phyloP scores from a whole-genome alignment of 2,329 filamentous ascomycete genomes.

The Talaromyces rugulosus region DNA sequence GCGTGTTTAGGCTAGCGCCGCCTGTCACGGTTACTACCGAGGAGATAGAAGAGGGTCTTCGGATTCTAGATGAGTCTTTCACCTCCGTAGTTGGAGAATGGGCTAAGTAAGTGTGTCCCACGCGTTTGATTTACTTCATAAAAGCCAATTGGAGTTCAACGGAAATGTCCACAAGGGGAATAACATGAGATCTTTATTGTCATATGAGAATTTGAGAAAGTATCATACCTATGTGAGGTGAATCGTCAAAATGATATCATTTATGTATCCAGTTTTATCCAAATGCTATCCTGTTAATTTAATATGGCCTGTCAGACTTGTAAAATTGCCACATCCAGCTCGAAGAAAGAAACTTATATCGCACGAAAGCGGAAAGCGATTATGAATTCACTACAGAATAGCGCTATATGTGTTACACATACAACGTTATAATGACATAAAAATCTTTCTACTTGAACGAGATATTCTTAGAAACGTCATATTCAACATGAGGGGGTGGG shows the following conservation, averaged over 20 bases:
- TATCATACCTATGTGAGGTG: too few species aligned
- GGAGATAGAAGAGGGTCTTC: constrained; percentile 49
- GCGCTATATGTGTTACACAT: background rate
- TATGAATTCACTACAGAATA: background rate
- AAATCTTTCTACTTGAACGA: background rate
- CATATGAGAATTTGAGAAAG: too few species aligned
- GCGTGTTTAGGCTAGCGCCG: constrained; percentile 57
- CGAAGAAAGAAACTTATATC: too few species aligned
- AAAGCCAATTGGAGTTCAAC: too few species aligned
- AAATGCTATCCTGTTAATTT: too few species aligned
- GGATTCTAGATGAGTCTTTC: constrained; percentile 56
- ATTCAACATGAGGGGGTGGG: background rate
- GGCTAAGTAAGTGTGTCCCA: background rate
- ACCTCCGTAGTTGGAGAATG: constrained; percentile 12
- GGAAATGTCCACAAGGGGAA: too few species aligned
- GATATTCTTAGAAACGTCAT: background rate
- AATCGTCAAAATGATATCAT: too few species aligned
- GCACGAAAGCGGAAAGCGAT: too few species aligned
- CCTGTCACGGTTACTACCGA: constrained; percentile 55
- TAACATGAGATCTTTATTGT: too few species aligned
- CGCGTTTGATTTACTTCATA: background rate
- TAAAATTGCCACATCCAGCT: too few species aligned
- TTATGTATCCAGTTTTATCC: too few species aligned
- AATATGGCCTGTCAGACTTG: too few species aligned
- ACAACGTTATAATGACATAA: background rate